Conservation (phyloP, 305 asterid genomes). For the Petunia hybrid region DNA sequence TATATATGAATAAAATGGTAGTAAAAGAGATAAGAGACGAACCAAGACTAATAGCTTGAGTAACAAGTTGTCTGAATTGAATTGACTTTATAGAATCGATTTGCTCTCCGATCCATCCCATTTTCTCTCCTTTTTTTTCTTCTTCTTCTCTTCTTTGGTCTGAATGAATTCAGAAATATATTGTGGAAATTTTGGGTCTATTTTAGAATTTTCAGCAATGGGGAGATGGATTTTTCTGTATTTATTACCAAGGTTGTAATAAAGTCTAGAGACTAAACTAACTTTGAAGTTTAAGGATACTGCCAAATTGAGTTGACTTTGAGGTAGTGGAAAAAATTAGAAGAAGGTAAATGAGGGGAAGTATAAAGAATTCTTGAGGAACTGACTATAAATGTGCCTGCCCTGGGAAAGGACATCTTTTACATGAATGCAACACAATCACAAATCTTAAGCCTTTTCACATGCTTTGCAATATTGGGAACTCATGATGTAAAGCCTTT, state of each 20-base stretch:
- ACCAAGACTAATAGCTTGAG: slow-evolving; percentile 92
- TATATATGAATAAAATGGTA: no score
- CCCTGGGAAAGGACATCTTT: background rate
- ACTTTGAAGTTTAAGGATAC: slow-evolving; percentile 6
- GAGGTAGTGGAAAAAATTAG: background rate
- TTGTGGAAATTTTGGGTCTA: no score
- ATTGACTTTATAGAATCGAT: slow-evolving; percentile 86
- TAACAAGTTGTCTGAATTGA: slow-evolving; percentile 77
- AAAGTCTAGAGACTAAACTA: background rate
- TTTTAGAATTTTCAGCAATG: no score
- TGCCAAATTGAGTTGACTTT: background rate
- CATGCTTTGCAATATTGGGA: background rate
- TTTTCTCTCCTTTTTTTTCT: slow-evolving; percentile 34
- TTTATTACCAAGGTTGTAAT: no score
- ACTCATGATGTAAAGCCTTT: background rate
- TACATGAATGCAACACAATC: background rate
- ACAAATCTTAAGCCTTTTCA: background rate
- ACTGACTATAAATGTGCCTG: background rate
- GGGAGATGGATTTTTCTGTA: no score
- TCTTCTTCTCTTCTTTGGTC: background rate
- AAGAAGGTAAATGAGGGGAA: slow-evolving; percentile 8
- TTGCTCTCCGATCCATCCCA: slow-evolving; percentile 98
- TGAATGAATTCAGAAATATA: no score
- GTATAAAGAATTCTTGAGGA: slow-evolving; percentile 2
- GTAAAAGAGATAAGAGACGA: slow-evolving; percentile 28